Evolutionary conservation across 306 rosid genomes (phyloP), one percentile per base, ranked within the genome.

Genomic region (Acacia acuminata): DNA sequence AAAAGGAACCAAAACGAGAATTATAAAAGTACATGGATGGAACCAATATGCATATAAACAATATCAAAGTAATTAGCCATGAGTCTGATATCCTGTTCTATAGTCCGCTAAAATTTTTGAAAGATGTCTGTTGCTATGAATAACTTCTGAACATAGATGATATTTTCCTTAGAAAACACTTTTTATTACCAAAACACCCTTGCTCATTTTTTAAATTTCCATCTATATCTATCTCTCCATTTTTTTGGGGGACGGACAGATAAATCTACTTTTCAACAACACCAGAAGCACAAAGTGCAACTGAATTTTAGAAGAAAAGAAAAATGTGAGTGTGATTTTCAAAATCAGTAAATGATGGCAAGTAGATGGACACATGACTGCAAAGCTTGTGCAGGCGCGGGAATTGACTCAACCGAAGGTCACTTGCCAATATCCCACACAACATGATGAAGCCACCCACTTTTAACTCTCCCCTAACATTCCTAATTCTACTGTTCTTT

Each of bases 191-290:
- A 48, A 45, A 48, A 48, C 55, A 48, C 55, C 55, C 55, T 48
- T 48, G 55, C 55, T 48, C 19, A 48, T 48, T 13, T 48, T 48
- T 48, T 15, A 4, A 48, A 13, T 48, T 48, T 48, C 19, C 7
- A 15, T 2, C 51, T 50, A 50, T 50, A 50, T 50, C 20, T 16
- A 38, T 38, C 42, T 38, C 42, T 8, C 6, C 5, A 8, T 6
- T 10, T 43, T 43, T 43, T 43, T 12, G 3, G 13, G 64, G 4
- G 64, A 5, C 5, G 4, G 27, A 76, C 80, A 45, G 71, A 72
- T 22, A 55, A 7, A 66, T 38, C 64, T 27, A 63, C 69, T 16
- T 86, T 80, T 77, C 73, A 76, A 44, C 60, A 67, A 72, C 80
- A 61, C 69, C 40, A 50, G 71, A 25, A 78, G 71, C 78, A 45